These are phyloP conservation scores for Starmerella vitae DNA, from an alignment of 805 yeast species.

Conservation along the genomic window DNA sequence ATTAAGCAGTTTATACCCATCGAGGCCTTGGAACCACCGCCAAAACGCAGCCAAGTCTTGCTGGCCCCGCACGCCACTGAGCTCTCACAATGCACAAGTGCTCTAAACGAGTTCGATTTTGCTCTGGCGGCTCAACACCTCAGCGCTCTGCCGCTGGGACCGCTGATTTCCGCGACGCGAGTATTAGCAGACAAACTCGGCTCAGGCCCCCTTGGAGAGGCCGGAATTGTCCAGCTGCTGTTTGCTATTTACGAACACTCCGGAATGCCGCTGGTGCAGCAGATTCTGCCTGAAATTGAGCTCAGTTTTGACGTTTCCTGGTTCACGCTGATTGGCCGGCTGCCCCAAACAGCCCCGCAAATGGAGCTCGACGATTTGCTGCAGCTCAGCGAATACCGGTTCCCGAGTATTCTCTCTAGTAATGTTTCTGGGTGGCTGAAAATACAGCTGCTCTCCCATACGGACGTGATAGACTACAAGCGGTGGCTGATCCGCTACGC, in stretches of 20 bases:
- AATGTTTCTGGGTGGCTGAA: constrained; percentile 16
- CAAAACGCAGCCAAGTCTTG: too few species aligned
- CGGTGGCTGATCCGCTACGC: constrained; percentile 8
- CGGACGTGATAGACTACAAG: constrained; percentile 3
- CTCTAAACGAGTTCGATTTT: constrained; percentile 5
- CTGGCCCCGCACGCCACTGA: constrained; percentile 10
- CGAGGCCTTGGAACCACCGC: constrained; percentile 10
- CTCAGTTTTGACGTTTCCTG: background rate
- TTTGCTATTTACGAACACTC: constrained; percentile 10
- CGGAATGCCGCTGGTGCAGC: constrained; percentile 17
- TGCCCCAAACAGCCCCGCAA: background rate
- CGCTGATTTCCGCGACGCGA: constrained; percentile 8
- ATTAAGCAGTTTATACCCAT: constrained; percentile 13
- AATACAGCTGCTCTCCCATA: constrained; percentile 7
- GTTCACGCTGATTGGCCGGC: background rate
- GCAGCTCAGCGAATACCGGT: constrained; percentile 2
- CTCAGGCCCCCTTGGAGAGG: constrained; percentile 5
- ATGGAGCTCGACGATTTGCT: background rate
- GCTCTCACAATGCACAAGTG: constrained; percentile 1
- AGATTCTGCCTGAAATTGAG: constrained; percentile 12
- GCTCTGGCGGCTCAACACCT: constrained; percentile 10
- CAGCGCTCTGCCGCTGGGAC: constrained; percentile 13
- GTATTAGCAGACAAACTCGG: background rate
- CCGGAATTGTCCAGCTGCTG: constrained; percentile 15
- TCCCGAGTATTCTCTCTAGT: constrained; percentile 15